A percentile compares a stretch with the other conserved stretches of the same genome.
These are phyloP conservation scores for Penicillium sp. DNA, from an alignment of 2,329 filamentous ascomycete species.

Conservation along the genomic window DNA sequence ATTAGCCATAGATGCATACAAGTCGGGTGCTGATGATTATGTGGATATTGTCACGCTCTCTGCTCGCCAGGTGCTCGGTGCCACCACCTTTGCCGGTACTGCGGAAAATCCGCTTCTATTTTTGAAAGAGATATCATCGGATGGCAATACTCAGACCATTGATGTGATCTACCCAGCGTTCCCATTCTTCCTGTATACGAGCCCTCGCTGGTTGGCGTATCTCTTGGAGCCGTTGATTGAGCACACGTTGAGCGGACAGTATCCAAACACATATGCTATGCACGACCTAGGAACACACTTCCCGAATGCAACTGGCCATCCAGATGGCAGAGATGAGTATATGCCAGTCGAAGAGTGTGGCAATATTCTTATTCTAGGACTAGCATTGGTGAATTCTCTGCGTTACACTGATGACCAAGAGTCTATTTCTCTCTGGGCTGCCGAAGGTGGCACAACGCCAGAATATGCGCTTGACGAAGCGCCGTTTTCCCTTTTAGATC, in stretches of 20 bases:
- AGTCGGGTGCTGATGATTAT: slow-evolving; percentile 70
- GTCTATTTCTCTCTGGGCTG: slow-evolving; percentile 58
- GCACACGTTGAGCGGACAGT: slow-evolving; percentile 76
- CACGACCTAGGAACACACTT: slow-evolving; percentile 53
- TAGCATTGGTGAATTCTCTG: slow-evolving; percentile 72
- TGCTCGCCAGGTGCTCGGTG: slow-evolving; percentile 75
- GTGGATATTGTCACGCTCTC: slow-evolving; percentile 73
- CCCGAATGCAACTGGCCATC: slow-evolving; percentile 54
- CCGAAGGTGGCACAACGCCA: slow-evolving; percentile 28
- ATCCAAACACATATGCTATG: slow-evolving; percentile 63
- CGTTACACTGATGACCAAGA: slow-evolving; percentile 56
- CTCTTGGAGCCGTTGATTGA: slow-evolving; percentile 75
- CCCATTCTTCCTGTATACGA: slow-evolving; percentile 82
- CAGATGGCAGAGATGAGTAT: slow-evolving; percentile 51
- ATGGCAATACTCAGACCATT: slow-evolving; percentile 80
- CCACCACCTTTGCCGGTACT: slow-evolving; percentile 69
- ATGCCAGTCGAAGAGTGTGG: slow-evolving; percentile 61
- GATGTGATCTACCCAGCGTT: slow-evolving; percentile 85
- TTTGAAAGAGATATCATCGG: slow-evolving; percentile 80
- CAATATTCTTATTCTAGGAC: slow-evolving; percentile 76
- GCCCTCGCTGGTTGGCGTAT: slow-evolving; percentile 75
- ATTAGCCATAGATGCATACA: slow-evolving; percentile 65
- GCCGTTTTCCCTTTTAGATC: slow-evolving; percentile 47
- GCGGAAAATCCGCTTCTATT: slow-evolving; percentile 70
- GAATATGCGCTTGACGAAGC: slow-evolving; percentile 22